Evolutionary conservation across 164 flowering plant species (phyloP).

Genomic region (Vitis rupestris): DNA sequence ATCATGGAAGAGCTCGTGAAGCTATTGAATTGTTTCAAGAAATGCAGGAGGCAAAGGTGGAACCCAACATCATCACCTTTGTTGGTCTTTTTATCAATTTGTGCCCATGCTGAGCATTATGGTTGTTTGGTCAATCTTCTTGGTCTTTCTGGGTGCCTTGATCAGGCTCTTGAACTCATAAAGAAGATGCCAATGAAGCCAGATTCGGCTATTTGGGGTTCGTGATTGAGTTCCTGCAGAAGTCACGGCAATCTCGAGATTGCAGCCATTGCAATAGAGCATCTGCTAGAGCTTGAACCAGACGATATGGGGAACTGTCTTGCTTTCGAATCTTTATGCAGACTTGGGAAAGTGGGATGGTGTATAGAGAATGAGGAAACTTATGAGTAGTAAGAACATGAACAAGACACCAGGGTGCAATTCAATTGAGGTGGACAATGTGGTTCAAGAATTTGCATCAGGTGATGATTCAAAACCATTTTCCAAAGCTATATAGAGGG

Average conservation of each 20-base stretch:
- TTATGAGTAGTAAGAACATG: conserved; percentile 39
- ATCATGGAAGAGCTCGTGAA: conserved; percentile 49
- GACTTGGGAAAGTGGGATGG: conserved; percentile 48
- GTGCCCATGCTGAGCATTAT: conserved; percentile 58
- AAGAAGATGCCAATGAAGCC: conserved; percentile 52
- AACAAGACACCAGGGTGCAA: conserved; percentile 57
- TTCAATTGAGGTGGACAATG: conserved; percentile 40
- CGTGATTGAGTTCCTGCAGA: conserved; percentile 45
- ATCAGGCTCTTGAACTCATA: conserved; percentile 34
- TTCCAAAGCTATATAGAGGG: conserved; percentile 26
- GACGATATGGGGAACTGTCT: conserved; percentile 51
- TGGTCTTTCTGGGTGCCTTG: conserved; percentile 42
- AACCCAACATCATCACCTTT: conserved; percentile 55
- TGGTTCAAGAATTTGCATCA: conserved; percentile 42
- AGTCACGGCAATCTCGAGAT: conserved; percentile 35
- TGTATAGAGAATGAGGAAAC: conserved; percentile 45
- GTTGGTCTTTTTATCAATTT: conserved; percentile 47
- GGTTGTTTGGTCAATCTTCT: conserved; percentile 51
- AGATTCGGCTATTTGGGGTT: conserved; percentile 55
- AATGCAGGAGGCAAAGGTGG: conserved; percentile 36
- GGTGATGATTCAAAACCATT: conserved; percentile 47
- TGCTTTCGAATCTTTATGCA: conserved; percentile 53
- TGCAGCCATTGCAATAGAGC: conserved; percentile 49
- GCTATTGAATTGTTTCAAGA: conserved; percentile 40
- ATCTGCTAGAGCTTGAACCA: conserved; percentile 48